Percentiles rank a stretch among this genome's conserved stretches.
phyloP scores from a whole-genome alignment of 345 rosid genomes.

The Arabidopsis arenosa region DNA sequence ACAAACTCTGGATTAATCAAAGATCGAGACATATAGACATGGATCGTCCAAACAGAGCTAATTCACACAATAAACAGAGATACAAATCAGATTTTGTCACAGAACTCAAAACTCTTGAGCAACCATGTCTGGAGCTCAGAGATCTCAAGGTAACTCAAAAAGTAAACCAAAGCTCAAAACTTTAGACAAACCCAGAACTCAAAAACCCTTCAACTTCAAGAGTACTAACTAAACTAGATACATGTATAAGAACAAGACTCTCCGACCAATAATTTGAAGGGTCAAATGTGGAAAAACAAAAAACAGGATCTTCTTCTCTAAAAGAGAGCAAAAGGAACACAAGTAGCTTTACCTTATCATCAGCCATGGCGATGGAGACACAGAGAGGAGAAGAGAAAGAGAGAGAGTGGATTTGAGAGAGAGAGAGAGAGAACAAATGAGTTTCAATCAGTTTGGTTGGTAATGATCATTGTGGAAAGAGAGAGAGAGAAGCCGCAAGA shows the following conservation, averaged over 20 bases:
- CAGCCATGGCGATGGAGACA: conserved; percentile 61
- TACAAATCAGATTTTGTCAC: conserved; percentile 5
- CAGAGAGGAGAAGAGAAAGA: conserved; percentile 21
- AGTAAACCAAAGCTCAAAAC: neutral
- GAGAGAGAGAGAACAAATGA: conserved; percentile 35
- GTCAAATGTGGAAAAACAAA: conserved; percentile 10
- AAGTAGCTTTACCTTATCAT: conserved; percentile 63
- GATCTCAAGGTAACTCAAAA: conserved; percentile 35
- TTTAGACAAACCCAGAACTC: conserved; percentile 24
- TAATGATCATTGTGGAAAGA: conserved; percentile 52
- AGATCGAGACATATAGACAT: conserved; percentile 6
- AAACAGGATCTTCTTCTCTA: neutral
- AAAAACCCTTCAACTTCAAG: conserved; percentile 12
- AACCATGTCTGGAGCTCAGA: conserved; percentile 19
- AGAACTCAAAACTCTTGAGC: conserved; percentile 18
- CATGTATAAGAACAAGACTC: neutral
- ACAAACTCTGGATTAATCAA: conserved; percentile 11
- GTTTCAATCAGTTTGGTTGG: conserved; percentile 45
- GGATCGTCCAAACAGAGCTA: conserved; percentile 13
- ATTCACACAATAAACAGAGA: neutral
- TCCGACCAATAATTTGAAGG: neutral
- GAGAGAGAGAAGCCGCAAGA: conserved; percentile 44
- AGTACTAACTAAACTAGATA: conserved; percentile 3
- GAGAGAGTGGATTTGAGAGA: conserved; percentile 25
- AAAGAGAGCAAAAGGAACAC: neutral